Percentiles rank a stretch among this genome's conserved stretches.
Conservation (phyloP, 257 asterid species). For the Scutellaria galericulata region DNA sequence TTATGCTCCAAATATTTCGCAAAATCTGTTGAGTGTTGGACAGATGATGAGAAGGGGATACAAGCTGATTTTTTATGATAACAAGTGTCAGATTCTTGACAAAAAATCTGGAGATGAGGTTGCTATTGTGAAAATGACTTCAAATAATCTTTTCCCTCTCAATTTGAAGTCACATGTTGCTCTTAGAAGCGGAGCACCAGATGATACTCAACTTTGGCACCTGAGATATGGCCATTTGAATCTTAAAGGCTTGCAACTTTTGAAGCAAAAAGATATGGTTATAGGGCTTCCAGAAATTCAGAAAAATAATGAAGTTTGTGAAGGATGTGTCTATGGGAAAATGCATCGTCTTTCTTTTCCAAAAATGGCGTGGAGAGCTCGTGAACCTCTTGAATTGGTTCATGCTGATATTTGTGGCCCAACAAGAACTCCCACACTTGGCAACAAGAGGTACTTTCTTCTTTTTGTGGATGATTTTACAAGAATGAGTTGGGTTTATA, state of each 20-base stretch:
- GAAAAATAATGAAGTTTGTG: background rate
- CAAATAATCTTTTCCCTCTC: background rate
- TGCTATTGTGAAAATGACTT: background rate
- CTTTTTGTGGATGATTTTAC: constrained; percentile 21
- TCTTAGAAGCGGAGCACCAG: background rate
- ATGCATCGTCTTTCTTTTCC: constrained; percentile 30
- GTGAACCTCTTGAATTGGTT: constrained; percentile 20
- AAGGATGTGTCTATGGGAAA: constrained; percentile 27
- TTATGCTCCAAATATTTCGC: background rate
- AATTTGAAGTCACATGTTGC: background rate
- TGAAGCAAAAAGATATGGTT: constrained; percentile 24
- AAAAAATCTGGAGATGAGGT: background rate
- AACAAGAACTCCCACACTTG: background rate
- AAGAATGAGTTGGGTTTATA: constrained; percentile 22
- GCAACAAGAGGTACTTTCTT: constrained; percentile 3
- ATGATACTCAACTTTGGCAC: background rate
- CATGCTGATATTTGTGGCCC: constrained; percentile 34
- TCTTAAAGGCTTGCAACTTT: background rate
- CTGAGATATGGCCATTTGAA: background rate
- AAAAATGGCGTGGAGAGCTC: constrained; percentile 8
- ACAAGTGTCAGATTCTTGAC: background rate
- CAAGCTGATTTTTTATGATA: background rate
- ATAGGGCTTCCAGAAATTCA: constrained; percentile 6
- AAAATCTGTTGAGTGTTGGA: constrained; percentile 25
- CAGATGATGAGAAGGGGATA: constrained; percentile 21